A percentile compares a stretch with the other conserved stretches of the same genome.
Conservation (phyloP, 169 alveolate species). For the Theileria equi region DNA sequence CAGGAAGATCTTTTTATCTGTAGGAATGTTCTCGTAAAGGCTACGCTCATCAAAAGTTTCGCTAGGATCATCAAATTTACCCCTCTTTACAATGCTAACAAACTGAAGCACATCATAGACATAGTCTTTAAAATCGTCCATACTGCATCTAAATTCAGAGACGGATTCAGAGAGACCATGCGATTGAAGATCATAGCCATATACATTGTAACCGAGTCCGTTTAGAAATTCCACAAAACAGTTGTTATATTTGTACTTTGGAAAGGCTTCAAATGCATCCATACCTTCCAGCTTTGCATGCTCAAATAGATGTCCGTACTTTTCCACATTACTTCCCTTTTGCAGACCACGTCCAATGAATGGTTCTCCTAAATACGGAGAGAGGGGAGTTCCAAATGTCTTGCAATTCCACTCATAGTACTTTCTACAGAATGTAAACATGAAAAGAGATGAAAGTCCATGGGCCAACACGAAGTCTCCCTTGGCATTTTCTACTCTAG, state of each 20-base stretch:
- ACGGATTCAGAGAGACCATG: conserved; percentile 62
- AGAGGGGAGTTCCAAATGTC: too few species aligned
- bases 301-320: too few species aligned
- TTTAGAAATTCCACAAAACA: conserved; percentile 59
- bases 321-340: too few species aligned
- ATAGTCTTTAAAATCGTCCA: conserved; percentile 41
- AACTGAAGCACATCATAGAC: conserved; percentile 57
- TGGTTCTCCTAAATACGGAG: too few species aligned
- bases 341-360: too few species aligned
- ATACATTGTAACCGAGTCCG: conserved; percentile 43
- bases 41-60: neutral
- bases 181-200: conserved; percentile 57
- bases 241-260: conserved; percentile 14
- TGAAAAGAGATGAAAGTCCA: too few species aligned
- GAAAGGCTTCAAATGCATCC: conserved; percentile 19
- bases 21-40: too few species aligned
- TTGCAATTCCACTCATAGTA: too few species aligned
- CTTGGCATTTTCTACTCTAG: too few species aligned
- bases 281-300: conserved; percentile 18
- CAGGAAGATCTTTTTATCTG: conserved; percentile 43
- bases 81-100: conserved; percentile 36
- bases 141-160: conserved; percentile 4
- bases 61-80: neutral
- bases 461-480: too few species aligned
- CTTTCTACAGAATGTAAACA: too few species aligned